These are phyloP conservation scores for Coniochaeta sp. DNA, from an alignment of 2,329 filamentous ascomycete genomes.

Conservation along the genomic window DNA sequence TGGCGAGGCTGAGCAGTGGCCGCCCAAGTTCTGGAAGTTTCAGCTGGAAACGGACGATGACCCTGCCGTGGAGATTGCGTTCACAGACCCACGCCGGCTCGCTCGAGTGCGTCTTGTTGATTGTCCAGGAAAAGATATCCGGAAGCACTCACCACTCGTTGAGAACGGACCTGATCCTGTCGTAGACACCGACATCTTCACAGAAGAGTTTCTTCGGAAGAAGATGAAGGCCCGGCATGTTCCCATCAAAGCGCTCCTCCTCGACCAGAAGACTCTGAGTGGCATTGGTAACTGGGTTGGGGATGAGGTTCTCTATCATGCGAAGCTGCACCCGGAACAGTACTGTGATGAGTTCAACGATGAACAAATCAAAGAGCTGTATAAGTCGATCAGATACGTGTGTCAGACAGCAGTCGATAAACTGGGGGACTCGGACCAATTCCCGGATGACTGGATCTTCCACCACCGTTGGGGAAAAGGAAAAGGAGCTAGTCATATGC, in stretches of 20 bases:
- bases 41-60: constrained; percentile 56
- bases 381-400: constrained; percentile 68
- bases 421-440: constrained; percentile 74
- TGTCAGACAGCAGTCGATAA: constrained; percentile 72
- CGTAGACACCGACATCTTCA: constrained; percentile 69
- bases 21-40: constrained; percentile 87
- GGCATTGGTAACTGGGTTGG: constrained; percentile 97
- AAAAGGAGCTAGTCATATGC: constrained; percentile 66
- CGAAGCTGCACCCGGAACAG: constrained; percentile 84
- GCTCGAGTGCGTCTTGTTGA: constrained; percentile 75
- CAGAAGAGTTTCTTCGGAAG: constrained; percentile 63
- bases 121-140: constrained; percentile 68
- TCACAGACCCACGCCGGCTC: constrained; percentile 76
- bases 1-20: constrained; percentile 62
- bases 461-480: constrained; percentile 85
- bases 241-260: constrained; percentile 79
- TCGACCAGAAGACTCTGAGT: constrained; percentile 83
- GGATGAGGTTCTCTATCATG: constrained; percentile 88
- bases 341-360: constrained; percentile 77
- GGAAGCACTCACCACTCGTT: constrained; percentile 68
- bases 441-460: constrained; percentile 85
- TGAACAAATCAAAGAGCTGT: constrained; percentile 62
- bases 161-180: constrained; percentile 95
- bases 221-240: constrained; percentile 72
- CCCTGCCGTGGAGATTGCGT: constrained; percentile 58